A percentile compares a stretch with the other conserved stretches of the same genome.
Conservation (phyloP, 176 grass and related monocot species). For the Musa acuminata region DNA sequence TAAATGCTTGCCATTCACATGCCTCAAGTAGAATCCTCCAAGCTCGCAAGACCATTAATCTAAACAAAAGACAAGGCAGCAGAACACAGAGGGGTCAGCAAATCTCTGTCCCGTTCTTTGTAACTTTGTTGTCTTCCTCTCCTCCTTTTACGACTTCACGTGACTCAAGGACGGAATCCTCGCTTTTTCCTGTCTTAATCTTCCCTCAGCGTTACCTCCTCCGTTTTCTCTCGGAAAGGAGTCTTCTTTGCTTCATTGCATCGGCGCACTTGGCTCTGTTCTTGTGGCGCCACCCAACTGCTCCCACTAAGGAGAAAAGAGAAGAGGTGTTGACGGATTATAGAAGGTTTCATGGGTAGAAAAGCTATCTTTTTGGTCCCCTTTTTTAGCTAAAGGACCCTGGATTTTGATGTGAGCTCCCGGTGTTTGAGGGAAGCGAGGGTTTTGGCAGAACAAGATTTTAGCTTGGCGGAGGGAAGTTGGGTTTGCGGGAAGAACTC, state of each 20-base stretch:
- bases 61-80: background rate
- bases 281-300: background rate
- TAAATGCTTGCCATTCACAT: background rate
- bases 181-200: background rate
- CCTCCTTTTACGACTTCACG: constrained; percentile 3
- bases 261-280: background rate
- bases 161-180: constrained; percentile 5
- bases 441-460: background rate
- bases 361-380: background rate
- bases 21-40: background rate
- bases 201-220: background rate
- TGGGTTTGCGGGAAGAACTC: background rate
- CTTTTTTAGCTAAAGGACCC: background rate
- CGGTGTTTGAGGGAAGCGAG: background rate
- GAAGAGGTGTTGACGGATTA: background rate
- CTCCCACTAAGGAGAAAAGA: background rate
- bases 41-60: background rate
- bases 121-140: background rate
- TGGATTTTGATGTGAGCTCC: background rate
- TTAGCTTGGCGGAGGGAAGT: background rate
- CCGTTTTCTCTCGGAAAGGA: background rate
- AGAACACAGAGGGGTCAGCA: background rate
- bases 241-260: background rate
- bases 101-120: background rate
- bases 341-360: too few relatives aligned